Evolutionary conservation across 176 grass and related monocot genomes (phyloP), one percentile per base, ranked within the genome.

Genomic region (Alloteropsis semialata): DNA sequence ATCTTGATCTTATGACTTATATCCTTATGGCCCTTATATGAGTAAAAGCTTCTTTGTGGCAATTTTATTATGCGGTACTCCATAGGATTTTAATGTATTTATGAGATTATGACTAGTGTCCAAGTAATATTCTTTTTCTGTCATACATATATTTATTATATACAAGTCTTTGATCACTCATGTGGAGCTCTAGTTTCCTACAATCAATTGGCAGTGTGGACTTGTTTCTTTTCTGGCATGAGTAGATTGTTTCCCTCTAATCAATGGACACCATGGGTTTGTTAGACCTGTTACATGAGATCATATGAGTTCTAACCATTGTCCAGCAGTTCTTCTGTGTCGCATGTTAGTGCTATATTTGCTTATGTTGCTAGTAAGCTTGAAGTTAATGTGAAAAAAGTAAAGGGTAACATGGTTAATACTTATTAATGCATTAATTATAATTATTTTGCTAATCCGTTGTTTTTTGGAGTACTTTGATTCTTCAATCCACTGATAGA

Each of bases 91-190:
- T 69, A 46, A 34, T 81, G 3, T 81, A 43, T 85, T 22, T 69
- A 19, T 45, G 58, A 74, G 44, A 75, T 68, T 80, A 24, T 61
- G 69, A 50, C 76, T 60, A 22, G 51, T 89, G 25, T 6, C 37
- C 46, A 42, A 28, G 15, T 76, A 59, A 10, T 76, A 1, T 84
- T 42, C n/a, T 69, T 80, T 66, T 9, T 42, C n/a, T 50, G 13
- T n/a, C 42, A 43, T 50, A 58, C 19, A 19, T 59, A 69, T 32
- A 46, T 33, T 46, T 48, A 67, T 76, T 27, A 21, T 56, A 68
- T 64, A 27, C 46, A 33, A 5, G 12, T 42, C 27, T 77, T 84
- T 43, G 6, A 62, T 74, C 11, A 36, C 21, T 55, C 19, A 21
- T 62, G 21, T 78, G 38, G 25, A 69, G 18, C 41, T 69, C 76